Evolutionary conservation across 805 yeast species (phyloP).

Genomic region (Cyberlindnera sargentensis): DNA sequence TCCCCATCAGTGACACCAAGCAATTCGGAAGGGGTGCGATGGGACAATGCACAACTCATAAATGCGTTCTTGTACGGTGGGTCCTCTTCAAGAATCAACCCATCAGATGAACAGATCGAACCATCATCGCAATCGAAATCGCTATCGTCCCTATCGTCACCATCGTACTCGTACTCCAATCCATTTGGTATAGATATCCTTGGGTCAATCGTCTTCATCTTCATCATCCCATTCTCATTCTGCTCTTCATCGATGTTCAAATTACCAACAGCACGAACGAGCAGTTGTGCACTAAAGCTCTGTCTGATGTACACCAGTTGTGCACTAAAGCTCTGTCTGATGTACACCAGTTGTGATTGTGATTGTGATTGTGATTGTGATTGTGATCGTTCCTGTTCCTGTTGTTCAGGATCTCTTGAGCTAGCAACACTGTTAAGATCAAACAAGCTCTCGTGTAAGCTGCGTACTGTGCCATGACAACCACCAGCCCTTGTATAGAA

Average conservation of each 20-base stretch:
- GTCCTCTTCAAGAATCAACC: background rate
- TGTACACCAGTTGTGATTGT: background rate
- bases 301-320: background rate
- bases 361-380: background rate
- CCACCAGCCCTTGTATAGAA: background rate
- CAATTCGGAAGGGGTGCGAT: background rate
- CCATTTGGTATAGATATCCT: too few species aligned
- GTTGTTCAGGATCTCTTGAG: background rate
- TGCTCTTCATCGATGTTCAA: conserved; percentile 1
- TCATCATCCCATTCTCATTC: conserved; percentile 1
- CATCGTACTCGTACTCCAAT: too few species aligned
- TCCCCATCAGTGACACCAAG: conserved; percentile 4
- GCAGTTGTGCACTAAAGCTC: background rate
- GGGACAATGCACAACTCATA: background rate
- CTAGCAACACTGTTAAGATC: background rate
- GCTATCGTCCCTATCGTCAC: background rate
- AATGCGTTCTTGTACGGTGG: background rate
- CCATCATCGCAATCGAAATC: background rate
- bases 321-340: background rate
- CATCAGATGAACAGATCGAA: background rate
- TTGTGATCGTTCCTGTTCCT: background rate
- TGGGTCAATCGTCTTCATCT: too few species aligned
- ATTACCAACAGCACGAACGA: background rate
- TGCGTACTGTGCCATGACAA: background rate
- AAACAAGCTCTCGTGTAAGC: background rate